Base-by-base conservation (phyloP, 257 asterid genomes). In the Solanum acaule region DNA sequence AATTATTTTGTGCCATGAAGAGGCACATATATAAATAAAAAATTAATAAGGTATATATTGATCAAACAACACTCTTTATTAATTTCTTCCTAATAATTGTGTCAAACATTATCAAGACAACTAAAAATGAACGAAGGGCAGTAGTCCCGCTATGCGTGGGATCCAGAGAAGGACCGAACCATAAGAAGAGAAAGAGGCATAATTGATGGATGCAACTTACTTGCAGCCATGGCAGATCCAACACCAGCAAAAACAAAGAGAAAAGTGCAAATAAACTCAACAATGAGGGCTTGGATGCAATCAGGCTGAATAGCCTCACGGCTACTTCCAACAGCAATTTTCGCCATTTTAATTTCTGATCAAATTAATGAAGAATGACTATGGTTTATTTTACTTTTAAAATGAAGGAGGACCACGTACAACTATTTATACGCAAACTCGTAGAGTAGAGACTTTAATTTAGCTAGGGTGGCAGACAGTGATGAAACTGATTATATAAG, bases 221-320 rank as follows among this genome's bases (percentile, higher is more conserved):
- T 95, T 84, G 94, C 78, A 79, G 98, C 93, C 98, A 96, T 96
- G 94, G 98, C 98, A 31, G 99, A 91, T 84, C 99, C 99, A 49
- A 96, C 99, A 1, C 99, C 99, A 61, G 94, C 91, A 29, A 96
- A 95, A 44, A 96, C 92, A 78, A 96, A 96, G 61, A 96, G 96
- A 88, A 96, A 95, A 88, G 99, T 96, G 92, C 87, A 34, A 81
- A 96, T 92, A 93, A 96, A 96, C 90, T 96, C 98, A 8, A 96
- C 98, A 29, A 95, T 86, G 16, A 96, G 95, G n/a, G 98, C 98
- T 82, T 92, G 95, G 78, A 95, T 90, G 95, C 96, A 93, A 89
- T 96, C 98, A 33, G 89, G 75, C 84, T 91, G 94, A 90, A 91
- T 33, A 35, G 94, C 98, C 93, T 96, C 99, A 9, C 93, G 87